A percentile compares a stretch with the other conserved stretches of the same genome.
Evolutionary conservation across 2,329 filamentous ascomycete species (phyloP).

Genomic region (Phialophora expanda): DNA sequence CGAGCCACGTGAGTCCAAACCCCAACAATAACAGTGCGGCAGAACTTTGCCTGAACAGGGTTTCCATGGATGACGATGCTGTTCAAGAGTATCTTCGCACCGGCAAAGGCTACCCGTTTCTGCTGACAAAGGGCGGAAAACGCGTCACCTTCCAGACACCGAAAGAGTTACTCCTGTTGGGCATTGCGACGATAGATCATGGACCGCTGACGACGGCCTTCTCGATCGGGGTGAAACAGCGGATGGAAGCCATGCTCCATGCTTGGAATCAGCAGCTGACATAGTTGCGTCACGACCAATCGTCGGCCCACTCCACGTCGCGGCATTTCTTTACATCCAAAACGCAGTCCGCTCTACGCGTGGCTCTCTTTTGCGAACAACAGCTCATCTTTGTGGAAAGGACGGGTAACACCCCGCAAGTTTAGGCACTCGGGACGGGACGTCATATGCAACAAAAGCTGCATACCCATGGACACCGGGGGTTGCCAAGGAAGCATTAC

Average conservation of each 20-base stretch:
- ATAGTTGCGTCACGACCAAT: no score
- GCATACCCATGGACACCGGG: no score
- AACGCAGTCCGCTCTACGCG: no score
- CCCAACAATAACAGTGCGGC: background rate
- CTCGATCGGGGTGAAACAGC: background rate
- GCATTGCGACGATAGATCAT: background rate
- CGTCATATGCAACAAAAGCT: no score
- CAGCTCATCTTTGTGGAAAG: no score
- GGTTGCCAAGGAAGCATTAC: no score
- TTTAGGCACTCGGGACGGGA: no score
- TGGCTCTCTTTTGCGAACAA: no score
- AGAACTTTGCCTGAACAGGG: background rate
- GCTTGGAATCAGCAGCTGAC: slow-evolving; percentile 1
- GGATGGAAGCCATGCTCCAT: slow-evolving; percentile 1
- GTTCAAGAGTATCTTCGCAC: background rate
- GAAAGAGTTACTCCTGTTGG: background rate
- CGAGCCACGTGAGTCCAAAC: background rate
- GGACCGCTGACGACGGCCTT: slow-evolving; percentile 3
- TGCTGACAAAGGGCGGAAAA: background rate
- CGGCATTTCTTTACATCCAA: no score
- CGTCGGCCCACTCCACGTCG: no score
- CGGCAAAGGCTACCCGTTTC: background rate
- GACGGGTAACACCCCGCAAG: no score
- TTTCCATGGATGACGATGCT: background rate
- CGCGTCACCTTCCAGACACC: background rate